Percentiles rank a stretch among this genome's conserved stretches.
These are phyloP conservation scores for Lippia alba DNA, from an alignment of 305 asterid species.

Conservation along the genomic window DNA sequence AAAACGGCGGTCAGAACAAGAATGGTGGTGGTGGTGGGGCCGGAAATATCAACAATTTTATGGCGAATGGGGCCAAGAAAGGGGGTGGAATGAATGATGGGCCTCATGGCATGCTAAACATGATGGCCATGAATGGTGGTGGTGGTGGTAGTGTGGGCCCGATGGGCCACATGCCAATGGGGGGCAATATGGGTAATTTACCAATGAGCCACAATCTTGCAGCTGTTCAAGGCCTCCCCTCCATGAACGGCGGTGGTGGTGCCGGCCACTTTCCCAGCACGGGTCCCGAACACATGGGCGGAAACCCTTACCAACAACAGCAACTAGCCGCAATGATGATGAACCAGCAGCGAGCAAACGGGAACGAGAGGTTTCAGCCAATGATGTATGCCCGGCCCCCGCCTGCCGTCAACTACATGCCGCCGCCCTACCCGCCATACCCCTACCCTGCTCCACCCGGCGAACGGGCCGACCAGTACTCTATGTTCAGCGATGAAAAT, in stretches of 20 bases:
- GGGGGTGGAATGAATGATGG: conserved; percentile 69
- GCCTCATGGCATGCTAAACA: conserved; percentile 65
- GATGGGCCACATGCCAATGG: conserved; percentile 43
- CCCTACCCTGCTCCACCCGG: conserved; percentile 66
- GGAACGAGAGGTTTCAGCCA: conserved; percentile 73
- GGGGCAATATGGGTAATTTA: conserved; percentile 35
- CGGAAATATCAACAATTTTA: conserved; percentile 35
- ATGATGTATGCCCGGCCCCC: conserved; percentile 77
- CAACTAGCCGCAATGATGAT: conserved; percentile 71
- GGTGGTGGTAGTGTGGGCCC: conserved; percentile 46
- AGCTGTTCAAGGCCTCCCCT: conserved; percentile 45
- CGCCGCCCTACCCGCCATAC: conserved; percentile 66
- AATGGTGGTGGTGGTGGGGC: conserved; percentile 49
- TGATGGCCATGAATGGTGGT: conserved; percentile 56
- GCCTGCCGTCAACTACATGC: conserved; percentile 69
- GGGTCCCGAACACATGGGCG: conserved; percentile 42
- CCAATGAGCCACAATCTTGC: conserved; percentile 45
- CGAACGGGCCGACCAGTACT: conserved; percentile 60
- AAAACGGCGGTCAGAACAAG: conserved; percentile 19
- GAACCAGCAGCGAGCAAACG: conserved; percentile 66
- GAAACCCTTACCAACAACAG: conserved; percentile 56
- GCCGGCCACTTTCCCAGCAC: conserved; percentile 34
- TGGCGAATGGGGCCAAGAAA: conserved; percentile 54
- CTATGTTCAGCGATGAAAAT: conserved; percentile 77
- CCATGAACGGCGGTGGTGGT: conserved; percentile 36